Evolutionary conservation across 441 rosid species (phyloP), one percentile per base, ranked within the genome.

Genomic region (Geranium incanum): DNA sequence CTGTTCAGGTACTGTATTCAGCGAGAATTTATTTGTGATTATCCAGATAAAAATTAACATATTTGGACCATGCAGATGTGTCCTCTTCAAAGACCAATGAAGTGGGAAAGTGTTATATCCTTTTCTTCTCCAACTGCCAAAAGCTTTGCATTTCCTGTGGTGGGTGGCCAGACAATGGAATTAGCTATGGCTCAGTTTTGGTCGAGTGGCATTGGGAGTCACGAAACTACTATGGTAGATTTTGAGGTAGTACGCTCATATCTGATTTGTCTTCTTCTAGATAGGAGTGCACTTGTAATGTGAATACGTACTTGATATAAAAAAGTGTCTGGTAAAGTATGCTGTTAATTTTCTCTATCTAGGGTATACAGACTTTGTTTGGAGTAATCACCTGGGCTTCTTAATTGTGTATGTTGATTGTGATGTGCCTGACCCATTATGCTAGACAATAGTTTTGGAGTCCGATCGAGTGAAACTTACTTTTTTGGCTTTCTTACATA

Each of bases 121-220:
- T 88, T 91, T 69, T 85, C 99, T 72, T 93, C 97, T 67, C 96
- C 99, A 13, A 76, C 87, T 76, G 76, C 89, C 80, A 87, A 93
- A 87, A 87, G 89, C 80, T 93, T 87, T 80, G 37, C 88, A 57
- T 89, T 95, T 75, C 87, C 90, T 68, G 96, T 91, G 68, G 86
- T 87, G 73, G 84, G 92, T 82, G 98, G 99, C 74, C 92, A 82
- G 82, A 93, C 97, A 52, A 88, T 91, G 97, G 99, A 95, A 81
- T 84, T 95, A 75, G 90, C 89, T 72, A 73, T 95, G 77, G 97
- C 99, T 78, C 99, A 93, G 78, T 95, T 89, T 81, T 93, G 99
- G 98, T 88, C 97, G 68, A 95, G 99, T 80, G 99, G 99, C 78
- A 82, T 91, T 70, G 99, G 96, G 78, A 95, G 98, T 85, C 86